These are phyloP conservation scores for Saccharomycopsis crataegensis DNA, from an alignment of 1,139 yeast genomes.

Conservation along the genomic window DNA sequence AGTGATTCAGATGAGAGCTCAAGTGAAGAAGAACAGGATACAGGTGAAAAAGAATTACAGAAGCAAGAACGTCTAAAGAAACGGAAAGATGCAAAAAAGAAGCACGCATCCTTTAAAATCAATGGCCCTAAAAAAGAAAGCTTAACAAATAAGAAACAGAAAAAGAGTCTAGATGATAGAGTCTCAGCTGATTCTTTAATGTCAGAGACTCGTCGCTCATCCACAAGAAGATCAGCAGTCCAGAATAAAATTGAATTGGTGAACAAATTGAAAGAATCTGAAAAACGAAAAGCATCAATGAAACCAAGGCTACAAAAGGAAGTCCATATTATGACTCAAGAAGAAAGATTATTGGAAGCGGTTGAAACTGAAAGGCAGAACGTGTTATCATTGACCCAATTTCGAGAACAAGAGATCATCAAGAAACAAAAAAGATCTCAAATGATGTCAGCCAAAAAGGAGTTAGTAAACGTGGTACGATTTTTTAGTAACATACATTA, in stretches of 20 bases:
- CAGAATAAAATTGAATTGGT: slow-evolving; percentile 74
- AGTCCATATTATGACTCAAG: slow-evolving; percentile 63
- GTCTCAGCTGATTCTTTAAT: slow-evolving; percentile 43
- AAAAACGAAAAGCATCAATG: slow-evolving; percentile 49
- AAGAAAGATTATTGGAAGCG: slow-evolving; percentile 79
- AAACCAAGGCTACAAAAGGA: slow-evolving; percentile 28
- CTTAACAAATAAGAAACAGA: slow-evolving; percentile 2
- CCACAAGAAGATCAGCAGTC: slow-evolving; percentile 72
- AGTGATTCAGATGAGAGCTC: slow-evolving; percentile 51
- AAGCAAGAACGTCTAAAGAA: slow-evolving; percentile 40
- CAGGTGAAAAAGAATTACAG: slow-evolving; percentile 59
- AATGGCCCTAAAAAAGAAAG: slow-evolving; percentile 32
- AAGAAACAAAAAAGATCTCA: slow-evolving; percentile 75
- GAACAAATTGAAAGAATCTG: slow-evolving; percentile 64
- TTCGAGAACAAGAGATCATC: slow-evolving; percentile 77
- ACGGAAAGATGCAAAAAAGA: slow-evolving; percentile 34
- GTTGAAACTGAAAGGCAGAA: slow-evolving; percentile 77
- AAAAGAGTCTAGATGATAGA: slow-evolving; percentile 23
- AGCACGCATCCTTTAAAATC: slow-evolving; percentile 38
- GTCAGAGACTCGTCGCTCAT: slow-evolving; percentile 53
- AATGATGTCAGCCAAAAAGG: slow-evolving; percentile 56
- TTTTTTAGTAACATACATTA: slow-evolving; percentile 35
- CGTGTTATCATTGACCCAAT: slow-evolving; percentile 61
- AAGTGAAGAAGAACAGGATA: slow-evolving; percentile 48
- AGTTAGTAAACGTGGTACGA: slow-evolving; percentile 49